Evolutionary conservation across 768 basidiomycete genomes (phyloP).

Genomic region (Terana coerulea): DNA sequence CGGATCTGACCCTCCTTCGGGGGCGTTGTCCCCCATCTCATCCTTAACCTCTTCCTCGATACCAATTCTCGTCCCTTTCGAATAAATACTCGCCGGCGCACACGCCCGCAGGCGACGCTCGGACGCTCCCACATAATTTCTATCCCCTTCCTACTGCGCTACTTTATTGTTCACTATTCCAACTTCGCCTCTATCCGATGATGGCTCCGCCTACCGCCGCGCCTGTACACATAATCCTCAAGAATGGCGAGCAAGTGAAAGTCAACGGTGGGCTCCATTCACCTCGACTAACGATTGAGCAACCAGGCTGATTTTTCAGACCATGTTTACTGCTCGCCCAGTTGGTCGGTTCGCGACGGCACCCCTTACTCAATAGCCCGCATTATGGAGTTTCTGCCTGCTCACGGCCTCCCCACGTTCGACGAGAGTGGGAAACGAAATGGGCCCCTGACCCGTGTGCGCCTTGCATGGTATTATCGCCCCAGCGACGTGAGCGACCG

Average conservation of each 20-base stretch:
- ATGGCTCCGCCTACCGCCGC: constrained; percentile 26
- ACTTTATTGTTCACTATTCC: background rate
- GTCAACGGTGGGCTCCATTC: constrained; percentile 64
- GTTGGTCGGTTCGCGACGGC: constrained; percentile 88
- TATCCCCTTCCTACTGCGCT: background rate
- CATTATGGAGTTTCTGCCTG: constrained; percentile 94
- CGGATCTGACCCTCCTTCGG: constrained; percentile 23
- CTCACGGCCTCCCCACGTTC: constrained; percentile 49
- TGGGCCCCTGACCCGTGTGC: constrained; percentile 75
- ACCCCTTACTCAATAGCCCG: constrained; percentile 94
- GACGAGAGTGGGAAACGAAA: constrained; percentile 65
- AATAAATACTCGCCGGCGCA: constrained; percentile 10
- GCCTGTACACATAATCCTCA: constrained; percentile 55
- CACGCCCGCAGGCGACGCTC: background rate
- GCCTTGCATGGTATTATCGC: constrained; percentile 95
- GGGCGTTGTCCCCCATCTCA: constrained; percentile 18
- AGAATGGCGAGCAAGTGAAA: constrained; percentile 82
- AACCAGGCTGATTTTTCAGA: constrained; percentile 53
- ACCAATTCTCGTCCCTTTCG: constrained; percentile 8
- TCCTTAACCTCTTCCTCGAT: constrained; percentile 18
- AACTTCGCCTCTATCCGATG: constrained; percentile 11
- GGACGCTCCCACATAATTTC: constrained; percentile 15
- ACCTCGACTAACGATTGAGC: constrained; percentile 18
- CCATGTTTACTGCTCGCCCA: constrained; percentile 95
- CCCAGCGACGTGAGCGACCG: constrained; percentile 95